These are phyloP conservation scores for Candida stauntonica DNA, from an alignment of 805 yeast genomes.

Conservation along the genomic window DNA sequence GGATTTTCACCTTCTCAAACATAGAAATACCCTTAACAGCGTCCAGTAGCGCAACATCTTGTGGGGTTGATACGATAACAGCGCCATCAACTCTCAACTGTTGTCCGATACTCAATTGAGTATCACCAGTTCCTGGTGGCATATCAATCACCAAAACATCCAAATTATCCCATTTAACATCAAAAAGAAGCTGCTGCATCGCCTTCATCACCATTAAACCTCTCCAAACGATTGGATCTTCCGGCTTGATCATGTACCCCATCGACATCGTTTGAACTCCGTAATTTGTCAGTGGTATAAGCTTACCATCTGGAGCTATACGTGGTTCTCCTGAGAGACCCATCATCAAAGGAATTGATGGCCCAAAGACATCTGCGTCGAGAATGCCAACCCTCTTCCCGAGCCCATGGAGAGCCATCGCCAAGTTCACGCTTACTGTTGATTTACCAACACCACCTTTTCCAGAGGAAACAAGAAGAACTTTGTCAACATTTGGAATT, in stretches of 20 bases:
- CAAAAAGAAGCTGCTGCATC: conserved; percentile 74
- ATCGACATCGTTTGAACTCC: conserved; percentile 85
- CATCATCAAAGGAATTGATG: conserved; percentile 71
- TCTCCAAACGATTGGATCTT: conserved; percentile 76
- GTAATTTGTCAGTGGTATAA: conserved; percentile 65
- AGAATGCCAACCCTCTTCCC: conserved; percentile 63
- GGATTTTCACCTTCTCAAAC: conserved; percentile 69
- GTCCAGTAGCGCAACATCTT: conserved; percentile 77
- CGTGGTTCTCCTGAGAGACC: conserved; percentile 69
- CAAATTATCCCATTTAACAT: conserved; percentile 67
- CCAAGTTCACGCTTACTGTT: conserved; percentile 62
- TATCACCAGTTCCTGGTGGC: conserved; percentile 94
- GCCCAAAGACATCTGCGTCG: conserved; percentile 84
- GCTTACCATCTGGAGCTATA: conserved; percentile 44
- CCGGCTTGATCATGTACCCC: conserved; percentile 72
- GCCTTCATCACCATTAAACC: conserved; percentile 88
- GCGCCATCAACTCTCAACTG: conserved; percentile 75
- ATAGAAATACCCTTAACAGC: conserved; percentile 76
- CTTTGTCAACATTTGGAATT: conserved; percentile 57
- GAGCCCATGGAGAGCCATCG: conserved; percentile 49
- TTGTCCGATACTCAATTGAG: conserved; percentile 79
- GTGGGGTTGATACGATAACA: conserved; percentile 89
- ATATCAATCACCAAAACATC: conserved; percentile 73
- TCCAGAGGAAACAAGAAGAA: conserved; percentile 68
- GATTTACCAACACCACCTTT: conserved; percentile 90